phyloP scores from a whole-genome alignment of 768 basidiomycete genomes.

The Suillus fuscotomentosus region DNA sequence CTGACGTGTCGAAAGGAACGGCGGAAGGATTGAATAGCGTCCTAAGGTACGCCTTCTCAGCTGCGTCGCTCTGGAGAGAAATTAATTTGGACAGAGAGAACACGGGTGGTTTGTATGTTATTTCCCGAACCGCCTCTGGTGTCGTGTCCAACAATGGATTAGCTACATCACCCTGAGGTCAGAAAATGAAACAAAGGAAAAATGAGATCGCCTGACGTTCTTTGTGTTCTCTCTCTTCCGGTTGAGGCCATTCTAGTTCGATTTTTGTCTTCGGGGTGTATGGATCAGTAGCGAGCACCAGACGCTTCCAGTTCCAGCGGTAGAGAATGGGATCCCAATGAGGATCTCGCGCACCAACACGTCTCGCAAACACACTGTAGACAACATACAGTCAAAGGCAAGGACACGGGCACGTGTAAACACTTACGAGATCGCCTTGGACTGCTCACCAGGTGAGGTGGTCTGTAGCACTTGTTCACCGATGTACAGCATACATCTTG shows the following conservation, averaged over 20 bases:
- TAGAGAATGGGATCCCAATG: slow-evolving; percentile 54
- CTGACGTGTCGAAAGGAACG: slow-evolving; percentile 45
- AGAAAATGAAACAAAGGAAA: neutral
- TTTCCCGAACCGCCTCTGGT: slow-evolving; percentile 55
- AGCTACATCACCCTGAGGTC: slow-evolving; percentile 13
- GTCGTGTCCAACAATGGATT: slow-evolving; percentile 61
- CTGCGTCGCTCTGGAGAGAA: slow-evolving; percentile 39
- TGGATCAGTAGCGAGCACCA: slow-evolving; percentile 65
- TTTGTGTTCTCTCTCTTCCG: slow-evolving; percentile 38
- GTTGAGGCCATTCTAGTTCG: slow-evolving; percentile 71
- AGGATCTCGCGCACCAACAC: slow-evolving; percentile 60
- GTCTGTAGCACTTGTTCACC: slow-evolving; percentile 63
- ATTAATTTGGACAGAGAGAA: slow-evolving; percentile 39
- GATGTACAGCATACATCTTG: slow-evolving; percentile 75
- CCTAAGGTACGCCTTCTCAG: slow-evolving; percentile 61
- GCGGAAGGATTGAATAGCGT: slow-evolving; percentile 41
- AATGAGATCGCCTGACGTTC: slow-evolving; percentile 15
- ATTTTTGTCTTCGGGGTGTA: slow-evolving; percentile 47
- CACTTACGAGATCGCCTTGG: slow-evolving; percentile 46
- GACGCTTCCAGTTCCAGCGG: slow-evolving; percentile 72
- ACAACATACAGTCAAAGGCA: neutral
- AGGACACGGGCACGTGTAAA: neutral
- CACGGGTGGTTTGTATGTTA: slow-evolving; percentile 69
- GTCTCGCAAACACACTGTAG: slow-evolving; percentile 73
- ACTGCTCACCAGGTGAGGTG: slow-evolving; percentile 32